A percentile compares a stretch with the other conserved stretches of the same genome.
Evolutionary conservation across 768 basidiomycete species (phyloP).

Genomic region (Psilocybe subaeruginosa): DNA sequence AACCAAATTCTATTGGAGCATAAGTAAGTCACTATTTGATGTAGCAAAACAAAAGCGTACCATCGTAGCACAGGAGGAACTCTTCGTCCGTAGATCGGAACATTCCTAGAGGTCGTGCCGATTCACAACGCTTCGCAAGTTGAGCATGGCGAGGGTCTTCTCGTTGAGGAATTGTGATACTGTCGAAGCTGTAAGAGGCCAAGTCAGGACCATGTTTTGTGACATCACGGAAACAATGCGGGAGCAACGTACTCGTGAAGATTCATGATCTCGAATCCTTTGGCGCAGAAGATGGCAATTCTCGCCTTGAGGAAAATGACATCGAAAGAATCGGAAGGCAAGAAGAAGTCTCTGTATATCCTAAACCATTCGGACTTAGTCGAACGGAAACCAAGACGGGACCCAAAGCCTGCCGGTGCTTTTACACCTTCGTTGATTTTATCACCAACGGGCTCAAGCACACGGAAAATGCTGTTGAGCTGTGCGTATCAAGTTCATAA

Average conservation of each 20-base stretch:
- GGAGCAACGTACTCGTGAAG: conserved; percentile 72
- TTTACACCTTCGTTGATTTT: conserved; percentile 82
- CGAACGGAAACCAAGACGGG: conserved; percentile 76
- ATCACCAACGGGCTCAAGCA: conserved; percentile 94
- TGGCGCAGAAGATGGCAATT: conserved; percentile 90
- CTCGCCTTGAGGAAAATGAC: conserved; percentile 92
- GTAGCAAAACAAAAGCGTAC: conserved; percentile 46
- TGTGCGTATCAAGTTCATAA: conserved; percentile 16
- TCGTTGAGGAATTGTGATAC: conserved; percentile 85
- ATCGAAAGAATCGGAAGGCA: conserved; percentile 89
- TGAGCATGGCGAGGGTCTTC: conserved; percentile 69
- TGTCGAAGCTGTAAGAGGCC: conserved; percentile 66
- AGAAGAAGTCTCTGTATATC: conserved; percentile 90
- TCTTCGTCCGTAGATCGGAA: conserved; percentile 91
- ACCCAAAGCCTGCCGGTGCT: conserved; percentile 69
- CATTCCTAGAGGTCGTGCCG: conserved; percentile 89
- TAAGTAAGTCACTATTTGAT: conserved; percentile 1
- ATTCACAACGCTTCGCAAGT: conserved; percentile 84
- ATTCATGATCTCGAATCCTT: conserved; percentile 98
- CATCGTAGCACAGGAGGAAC: conserved; percentile 93
- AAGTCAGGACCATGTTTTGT: background rate
- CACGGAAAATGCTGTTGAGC: conserved; percentile 93
- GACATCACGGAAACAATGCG: background rate
- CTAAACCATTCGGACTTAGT: conserved; percentile 95
- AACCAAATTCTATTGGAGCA: conserved; percentile 73